Percentiles rank a stretch among this genome's conserved stretches.
phyloP scores from a whole-genome alignment of 2,329 filamentous ascomycete genomes.

The Phialocephala subalpina region DNA sequence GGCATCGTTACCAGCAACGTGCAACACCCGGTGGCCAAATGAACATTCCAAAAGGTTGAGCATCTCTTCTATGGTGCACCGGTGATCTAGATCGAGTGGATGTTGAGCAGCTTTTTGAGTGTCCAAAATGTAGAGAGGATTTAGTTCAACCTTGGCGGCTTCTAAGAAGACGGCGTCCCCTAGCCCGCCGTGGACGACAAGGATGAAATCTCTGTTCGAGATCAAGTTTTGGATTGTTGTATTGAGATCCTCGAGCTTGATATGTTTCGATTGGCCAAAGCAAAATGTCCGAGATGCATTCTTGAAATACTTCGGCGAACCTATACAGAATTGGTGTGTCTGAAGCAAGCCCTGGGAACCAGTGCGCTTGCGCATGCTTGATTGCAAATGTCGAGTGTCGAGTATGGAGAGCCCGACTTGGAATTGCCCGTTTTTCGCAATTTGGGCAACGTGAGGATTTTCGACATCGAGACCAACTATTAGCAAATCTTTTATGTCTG shows the following conservation, averaged over 20 bases:
- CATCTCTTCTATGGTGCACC: conserved; percentile 17
- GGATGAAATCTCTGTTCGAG: conserved; percentile 13
- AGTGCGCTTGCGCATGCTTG: neutral
- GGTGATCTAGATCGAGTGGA: conserved; percentile 17
- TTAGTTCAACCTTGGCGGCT: conserved; percentile 8
- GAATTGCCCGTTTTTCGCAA: neutral
- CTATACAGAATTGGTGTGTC: conserved; percentile 12
- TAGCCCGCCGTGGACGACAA: conserved; percentile 15
- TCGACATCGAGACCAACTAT: conserved; percentile 15
- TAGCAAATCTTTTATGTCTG: conserved; percentile 10
- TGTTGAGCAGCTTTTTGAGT: conserved; percentile 22
- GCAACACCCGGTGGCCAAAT: conserved; percentile 4
- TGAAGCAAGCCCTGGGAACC: neutral
- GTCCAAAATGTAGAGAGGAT: conserved; percentile 8
- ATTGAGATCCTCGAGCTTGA: neutral
- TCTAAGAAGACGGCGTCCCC: conserved; percentile 8
- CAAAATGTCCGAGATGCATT: conserved; percentile 12
- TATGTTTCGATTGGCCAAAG: conserved; percentile 14
- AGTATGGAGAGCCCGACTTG: conserved; percentile 16
- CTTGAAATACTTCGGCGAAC: conserved; percentile 8
- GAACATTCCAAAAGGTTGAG: conserved; percentile 18
- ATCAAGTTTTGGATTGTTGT: conserved; percentile 4
- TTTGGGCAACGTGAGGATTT: conserved; percentile 3
- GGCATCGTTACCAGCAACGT: conserved; percentile 21
- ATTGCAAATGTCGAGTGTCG: conserved; percentile 15